Evolutionary conservation across 345 rosid species (phyloP).

Genomic region (Salix exigua): DNA sequence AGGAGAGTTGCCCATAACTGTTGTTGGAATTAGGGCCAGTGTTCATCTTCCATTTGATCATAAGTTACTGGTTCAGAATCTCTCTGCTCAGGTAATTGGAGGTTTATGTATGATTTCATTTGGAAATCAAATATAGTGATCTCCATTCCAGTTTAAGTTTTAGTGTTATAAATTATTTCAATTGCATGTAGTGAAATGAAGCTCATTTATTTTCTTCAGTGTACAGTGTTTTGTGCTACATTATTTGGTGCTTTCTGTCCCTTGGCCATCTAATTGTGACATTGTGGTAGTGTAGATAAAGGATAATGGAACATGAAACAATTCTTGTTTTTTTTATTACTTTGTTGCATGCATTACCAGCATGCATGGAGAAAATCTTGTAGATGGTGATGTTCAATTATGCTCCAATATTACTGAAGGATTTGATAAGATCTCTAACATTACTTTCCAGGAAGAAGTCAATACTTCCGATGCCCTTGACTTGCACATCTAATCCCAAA

Average conservation of each 20-base stretch:
- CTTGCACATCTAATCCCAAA: neutral
- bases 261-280: neutral
- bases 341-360: neutral
- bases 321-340: neutral
- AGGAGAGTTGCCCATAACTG: conserved; percentile 60
- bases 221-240: neutral
- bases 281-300: neutral
- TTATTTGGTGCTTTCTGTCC: neutral
- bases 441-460: too few relatives aligned
- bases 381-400: neutral
- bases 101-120: neutral
- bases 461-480: neutral
- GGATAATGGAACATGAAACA: neutral
- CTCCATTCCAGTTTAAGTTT: neutral
- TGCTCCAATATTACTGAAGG: too few relatives aligned
- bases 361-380: neutral
- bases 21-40: conserved; percentile 70
- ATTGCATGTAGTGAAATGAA: neutral
- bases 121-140: neutral
- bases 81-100: conserved; percentile 64
- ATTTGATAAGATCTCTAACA: too few relatives aligned
- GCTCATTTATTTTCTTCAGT: neutral
- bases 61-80: conserved; percentile 67
- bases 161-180: neutral
- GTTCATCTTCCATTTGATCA: conserved; percentile 83